phyloP scores from a whole-genome alignment of 257 asterid genomes.

The Nicotiana undulata region DNA sequence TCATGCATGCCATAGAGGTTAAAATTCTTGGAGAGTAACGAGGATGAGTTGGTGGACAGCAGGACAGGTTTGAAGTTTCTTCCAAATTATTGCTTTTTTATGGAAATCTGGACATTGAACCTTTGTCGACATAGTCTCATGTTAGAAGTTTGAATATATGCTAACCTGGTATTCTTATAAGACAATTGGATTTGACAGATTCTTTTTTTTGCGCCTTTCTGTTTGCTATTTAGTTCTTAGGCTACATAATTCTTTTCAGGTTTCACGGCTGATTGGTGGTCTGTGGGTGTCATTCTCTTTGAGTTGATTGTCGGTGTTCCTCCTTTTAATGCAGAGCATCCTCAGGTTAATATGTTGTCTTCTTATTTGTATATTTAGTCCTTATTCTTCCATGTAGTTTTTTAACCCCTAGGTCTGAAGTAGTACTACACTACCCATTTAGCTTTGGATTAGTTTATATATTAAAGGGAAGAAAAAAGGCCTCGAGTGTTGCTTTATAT shows the following conservation, averaged over 20 bases:
- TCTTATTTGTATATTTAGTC: not conserved
- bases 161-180: not conserved
- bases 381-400: slow-evolving; percentile 4
- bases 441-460: not conserved
- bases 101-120: not conserved
- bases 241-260: slow-evolving; percentile 35
- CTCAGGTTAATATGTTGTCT: slow-evolving; percentile 59
- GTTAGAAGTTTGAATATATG: not conserved
- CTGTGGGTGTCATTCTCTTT: slow-evolving; percentile 92
- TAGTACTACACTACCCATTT: not conserved
- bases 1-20: not conserved
- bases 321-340: slow-evolving; percentile 99
- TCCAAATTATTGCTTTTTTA: not conserved
- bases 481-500: not conserved
- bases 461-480: not conserved
- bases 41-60: not conserved
- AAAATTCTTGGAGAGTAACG: not conserved
- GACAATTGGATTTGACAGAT: not conserved
- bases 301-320: slow-evolving; percentile 98
- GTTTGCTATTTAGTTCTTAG: not conserved
- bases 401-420: not conserved
- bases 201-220: not conserved
- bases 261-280: slow-evolving; percentile 99
- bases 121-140: not conserved
- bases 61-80: not conserved